Evolutionary conservation across 495 filamentous ascomycete genomes (phyloP), one percentile per base, ranked within the genome.

Genomic region (Cudoniella acicularis): DNA sequence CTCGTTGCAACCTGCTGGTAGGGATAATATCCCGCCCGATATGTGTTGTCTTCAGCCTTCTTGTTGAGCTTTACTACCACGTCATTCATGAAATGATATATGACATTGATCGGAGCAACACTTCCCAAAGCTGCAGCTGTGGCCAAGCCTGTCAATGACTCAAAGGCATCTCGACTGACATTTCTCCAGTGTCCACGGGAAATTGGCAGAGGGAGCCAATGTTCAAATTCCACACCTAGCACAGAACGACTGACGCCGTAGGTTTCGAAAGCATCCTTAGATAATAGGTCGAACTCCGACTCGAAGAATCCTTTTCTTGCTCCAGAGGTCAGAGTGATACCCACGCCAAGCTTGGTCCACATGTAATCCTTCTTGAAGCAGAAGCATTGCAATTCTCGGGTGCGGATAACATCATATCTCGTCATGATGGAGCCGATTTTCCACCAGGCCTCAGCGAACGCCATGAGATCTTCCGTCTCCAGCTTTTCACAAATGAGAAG

Each of bases 61-160:
- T 70, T 41, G 64, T 73, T 79, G 27, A 79, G 73, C n/a, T 74
- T 70, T 40, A 80, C 76, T 4, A 81, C 74, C 17, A 80, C 69
- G 48, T 78, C 72, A 54, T 74, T 80, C 77, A 82, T 79, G 65
- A 81, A 81, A 26, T 70, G 66, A 55, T 73, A 79, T 6, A 82
- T 54, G n/a, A 77, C 73, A 16, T 68, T 43, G 20, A 70, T 63
- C 23, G 46, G 47, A 17, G 52, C 17, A 2, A 20, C n/a, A 45
- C 46, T 57, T 43, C 21, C 59, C 20, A 67, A 64, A 20, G 23
- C 51, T 21, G 66, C 61, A 1, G 54, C 54, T 1, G 1, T 2
- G 0, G 58, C 24, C 8, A 78, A 60, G 1, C 10, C 24, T 0
- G 20, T 22, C 0, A 79, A 60, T 6, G 62, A 49, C 2, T 8